Base-by-base conservation (phyloP, 768 basidiomycete genomes). In the Chlorophyllum brunneum region DNA sequence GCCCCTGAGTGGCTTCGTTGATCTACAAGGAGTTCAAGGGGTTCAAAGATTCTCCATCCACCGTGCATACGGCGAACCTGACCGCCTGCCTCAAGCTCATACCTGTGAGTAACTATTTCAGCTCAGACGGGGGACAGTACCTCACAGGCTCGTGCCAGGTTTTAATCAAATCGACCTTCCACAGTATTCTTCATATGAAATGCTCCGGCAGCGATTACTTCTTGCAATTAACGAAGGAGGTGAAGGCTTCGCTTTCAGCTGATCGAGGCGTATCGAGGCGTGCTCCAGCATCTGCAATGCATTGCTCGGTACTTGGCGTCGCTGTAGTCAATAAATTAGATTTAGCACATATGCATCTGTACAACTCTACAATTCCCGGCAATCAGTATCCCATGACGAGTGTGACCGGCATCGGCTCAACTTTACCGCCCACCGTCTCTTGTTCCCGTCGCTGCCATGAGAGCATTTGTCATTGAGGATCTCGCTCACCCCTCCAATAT, bases 121-220 rank as follows among this genome's bases (percentile, higher is more conserved):
- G 47, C 36, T n/a, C n/a, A n/a, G n/a, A n/a, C n/a, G n/a, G n/a
- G n/a, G n/a, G n/a, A 16, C 20, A 11, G 2, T 33, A 42, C 6
- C 10, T 22, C 18, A 16, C 31, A 20, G 10, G 24, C 40, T 41
- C 5, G 33, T n/a, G 49, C 33, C 3, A 93, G 90, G 90, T 66
- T 94, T 94, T 80, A 93, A 94, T 67, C 91, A 94, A 66, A 92
- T 93, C 54, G 93, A 95, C 67, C 77, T 99, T 38, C 95, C 95
- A 0, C 88, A 89, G 58, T 98, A 95, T 67, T 87, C 91, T 2
- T 92, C 91, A 15, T 98, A 99, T 63, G 97, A 99, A 65, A 94
- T 94, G 80, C 79, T 99, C 56, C 83, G 97, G 23, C 88, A 90
- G 57, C 92, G 92, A 66, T 68, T 99, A 31, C 69, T 95, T 49